Base-by-base conservation (phyloP, 1,284 basidiomycete genomes). In the Xanthoconium separans region DNA sequence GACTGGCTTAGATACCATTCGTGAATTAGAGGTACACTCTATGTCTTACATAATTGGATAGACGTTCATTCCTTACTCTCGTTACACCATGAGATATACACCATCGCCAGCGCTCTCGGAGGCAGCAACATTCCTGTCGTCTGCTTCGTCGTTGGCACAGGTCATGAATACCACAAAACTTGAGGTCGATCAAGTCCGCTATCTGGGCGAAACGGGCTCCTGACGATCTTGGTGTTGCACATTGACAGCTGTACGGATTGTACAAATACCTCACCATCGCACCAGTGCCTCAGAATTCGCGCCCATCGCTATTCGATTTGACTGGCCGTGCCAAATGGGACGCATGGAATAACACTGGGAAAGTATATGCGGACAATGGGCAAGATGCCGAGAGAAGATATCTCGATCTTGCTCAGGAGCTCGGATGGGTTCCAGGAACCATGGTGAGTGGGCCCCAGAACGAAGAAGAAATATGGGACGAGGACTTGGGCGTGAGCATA, bases 301-400 rank as follows among this genome's bases (percentile, higher is more conserved):
- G 89, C 3, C 94, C 93, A 1, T 90, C 88, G 6, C 77, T 95
- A 30, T 91, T 95, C 64, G 91, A 91, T 58, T 80, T 89, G 65
- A 79, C 87, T 3, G 87, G 85, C 3, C 77, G 91, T 31, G 91
- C 92, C 2, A 95, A 95, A 70, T 92, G 91, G 87, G 92, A 95
- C 65, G 89, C 91, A 2, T 95, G 93, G 91, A 76, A 69, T 31
- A 65, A 73, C 7, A 69, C 77, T n/a, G 80, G 78, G 5, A 76
- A 76, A 57, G 75, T 71, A 20, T 89, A 85, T 58, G 67, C 69
- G 20, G 70, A 65, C n/a, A 65, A 65, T 9, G 65, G 69, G 4
- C 61, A 61, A 18, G 79, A 80, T 36, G 84, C 77, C 37, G 82
- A 85, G 66, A 68, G 59, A 41, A 76, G 85, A 60, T 95, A 95